Evolutionary conservation across 371 early-diverging fungal genomes (phyloP), one percentile per base, ranked within the genome.

Genomic region (Mortierella sp.): DNA sequence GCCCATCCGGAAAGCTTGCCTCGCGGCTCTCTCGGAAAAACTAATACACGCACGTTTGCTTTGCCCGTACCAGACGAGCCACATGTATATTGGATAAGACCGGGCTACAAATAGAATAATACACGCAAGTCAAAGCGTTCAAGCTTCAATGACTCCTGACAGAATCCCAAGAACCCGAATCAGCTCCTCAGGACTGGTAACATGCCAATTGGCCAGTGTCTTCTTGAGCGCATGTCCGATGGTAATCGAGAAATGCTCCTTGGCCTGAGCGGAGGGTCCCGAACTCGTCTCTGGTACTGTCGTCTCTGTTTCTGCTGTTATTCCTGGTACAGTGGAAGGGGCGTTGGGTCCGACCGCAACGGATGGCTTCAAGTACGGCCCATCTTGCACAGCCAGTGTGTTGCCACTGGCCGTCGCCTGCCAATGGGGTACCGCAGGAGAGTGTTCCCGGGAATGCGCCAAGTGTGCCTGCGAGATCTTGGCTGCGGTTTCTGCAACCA

Each of bases 151-250:
- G n/a, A n/a, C n/a, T n/a, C n/a, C n/a, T n/a, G n/a, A n/a, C n/a
- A 74, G 51, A 21, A 74, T 68, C 19, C 76, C 76, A 23, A 85
- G 62, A 26, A 81, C 73, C n/a, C 84, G 71, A 30, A 87, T 83
- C 34, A 88, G 71, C 54, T 86, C 83, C 54, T 86, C 82, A 13
- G 84, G 83, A 19, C 81, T 76, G 2, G 83, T 80, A 1, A 94
- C 84, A 66, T 91, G 91, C 93, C 93, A 96, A 42, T 82, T 54
- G 13, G 96, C 95, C 14, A 83, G 78, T 18, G 96, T 95, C 81
- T 88, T 89, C 80, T 93, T 92, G 57, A 89, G 84, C 38, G 86
- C 89, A 30, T 90, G 73, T 28, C 92, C 92, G 41, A 83, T 86
- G 43, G 91, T 91, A 42, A 84, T 74, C 3, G 90, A 66, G 84